Base-by-base conservation (phyloP, 2,329 filamentous ascomycete genomes). In the Colletotrichum phormii region DNA sequence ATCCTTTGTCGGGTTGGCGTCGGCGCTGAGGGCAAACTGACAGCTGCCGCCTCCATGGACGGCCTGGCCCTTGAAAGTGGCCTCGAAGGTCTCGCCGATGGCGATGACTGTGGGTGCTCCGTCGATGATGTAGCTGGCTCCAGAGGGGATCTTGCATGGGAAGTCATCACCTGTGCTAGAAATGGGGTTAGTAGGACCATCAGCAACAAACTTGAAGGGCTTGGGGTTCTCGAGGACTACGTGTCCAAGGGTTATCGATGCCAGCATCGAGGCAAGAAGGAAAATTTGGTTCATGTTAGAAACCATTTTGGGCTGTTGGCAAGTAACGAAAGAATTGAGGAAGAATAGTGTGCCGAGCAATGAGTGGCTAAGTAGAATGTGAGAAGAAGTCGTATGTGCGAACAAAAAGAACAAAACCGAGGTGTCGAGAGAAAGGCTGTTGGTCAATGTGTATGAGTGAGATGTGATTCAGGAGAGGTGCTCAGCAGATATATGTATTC, bases 181-280 rank as follows among this genome's bases (percentile, higher is more conserved):
- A 29, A 72, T 33, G 2, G 70, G 66, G 46, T 71, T 65, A 22
- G 71, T 70, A 6, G 66, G 66, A 3, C 67, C 71, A 49, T 73
- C 61, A 29, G 54, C 54, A 37, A 71, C 61, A 37, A 51, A 73
- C 37, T 71, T 73, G 55, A 73, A 71, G 18, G 71, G 66, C 26
- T 54, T 64, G 2, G 71, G 67, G 55, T 71, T 71, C 55, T 71
- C 71, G 31, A 73, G 71, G 22, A 73, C 61, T 22, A 73, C 67
- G 60, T 73, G 67, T 55, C 54, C 71, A 5, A 33, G 37, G 2
- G 18, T 53, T 18, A n/a, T 42, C 11, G 67, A 71, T 57, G 49
- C 60, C 49, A 73, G 49, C 29, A 65, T n/a, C 46, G 67, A 53
- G 18, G 35, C 46, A 18, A 71, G 3, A 5, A 73, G 5, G 4